These are phyloP conservation scores for Euphorbia pulcherrima DNA, from an alignment of 345 rosid genomes.

Conservation along the genomic window DNA sequence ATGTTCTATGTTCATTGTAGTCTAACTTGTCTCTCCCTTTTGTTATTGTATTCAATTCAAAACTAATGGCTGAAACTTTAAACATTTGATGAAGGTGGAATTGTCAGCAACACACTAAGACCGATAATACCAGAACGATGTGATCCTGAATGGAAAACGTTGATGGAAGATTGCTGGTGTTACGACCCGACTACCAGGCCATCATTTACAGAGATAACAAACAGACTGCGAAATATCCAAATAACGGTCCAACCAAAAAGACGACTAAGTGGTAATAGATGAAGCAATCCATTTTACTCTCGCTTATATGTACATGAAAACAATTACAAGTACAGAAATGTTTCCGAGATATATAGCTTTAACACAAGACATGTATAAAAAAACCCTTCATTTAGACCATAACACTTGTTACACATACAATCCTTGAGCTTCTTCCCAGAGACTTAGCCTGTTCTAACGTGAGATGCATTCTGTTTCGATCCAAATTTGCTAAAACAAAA, in stretches of 20 bases:
- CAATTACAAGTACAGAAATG: neutral
- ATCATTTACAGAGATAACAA: constrained; percentile 71
- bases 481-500: neutral
- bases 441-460: neutral
- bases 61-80: neutral
- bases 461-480: neutral
- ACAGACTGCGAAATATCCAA: constrained; percentile 52
- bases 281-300: constrained; percentile 1
- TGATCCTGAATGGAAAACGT: constrained; percentile 62
- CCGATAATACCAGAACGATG: constrained; percentile 69
- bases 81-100: constrained; percentile 60
- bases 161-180: constrained; percentile 93
- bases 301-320: neutral
- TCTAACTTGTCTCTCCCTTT: neutral
- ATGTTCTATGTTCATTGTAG: constrained; percentile 9
- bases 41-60: neutral
- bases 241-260: constrained; percentile 49
- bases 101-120: constrained; percentile 69
- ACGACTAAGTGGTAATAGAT: constrained; percentile 24
- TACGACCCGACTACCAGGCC: constrained; percentile 63
- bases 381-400: constrained; percentile 1
- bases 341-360: neutral
- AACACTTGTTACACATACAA: neutral
- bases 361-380: neutral
- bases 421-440: neutral